Evolutionary conservation across 83 land plant species (phyloP), one percentile per base, ranked within the genome.

Genomic region (Larix sibirica): DNA sequence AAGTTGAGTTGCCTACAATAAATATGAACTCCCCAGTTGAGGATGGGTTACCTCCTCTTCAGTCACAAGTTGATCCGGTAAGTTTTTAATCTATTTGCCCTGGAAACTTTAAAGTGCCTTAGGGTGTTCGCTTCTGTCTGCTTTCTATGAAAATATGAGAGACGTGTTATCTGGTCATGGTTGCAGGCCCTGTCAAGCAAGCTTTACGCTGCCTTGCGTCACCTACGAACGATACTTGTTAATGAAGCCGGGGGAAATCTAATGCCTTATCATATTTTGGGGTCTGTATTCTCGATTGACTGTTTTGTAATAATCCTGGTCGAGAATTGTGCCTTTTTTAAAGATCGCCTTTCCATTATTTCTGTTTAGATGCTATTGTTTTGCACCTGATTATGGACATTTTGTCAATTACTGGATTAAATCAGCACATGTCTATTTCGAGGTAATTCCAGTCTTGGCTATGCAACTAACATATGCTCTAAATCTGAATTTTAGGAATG

Each of bases 231-330:
- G 50, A n/a, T 28, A 24, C 90, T 96, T 9, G 86, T 95, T 7
- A 95, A 93, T 76, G 98, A 93, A 86, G 90, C 93, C 79, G 95
- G 90, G 50, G 94, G 96, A 1, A 92, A 96, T 77, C 88, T 91
- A 60, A 89, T 90, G 90, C 92, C 99, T 33, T 90, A 95, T 80
- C 99, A 96, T 86, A 95, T 96, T 42, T 93, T 96, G 87, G 92
- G 92, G 99, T 96, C 50, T 80, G 90, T 56, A n/a, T 61, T 54
- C 31, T 59, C 6, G 14, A 62, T 26, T 47, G 59, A 6, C 60
- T 69, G 26, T 24, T 13, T 80, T 81, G 31, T 63, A 40, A 40
- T 59, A 23, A 3, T 73, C 47, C 56, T 68, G 16, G 10, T 21
- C 12, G 12, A 44, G 44, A 76, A 28, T 76, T 82, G 31, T 74